phyloP scores from a whole-genome alignment of 768 basidiomycete species.

The Pisolithus marmoratus region DNA sequence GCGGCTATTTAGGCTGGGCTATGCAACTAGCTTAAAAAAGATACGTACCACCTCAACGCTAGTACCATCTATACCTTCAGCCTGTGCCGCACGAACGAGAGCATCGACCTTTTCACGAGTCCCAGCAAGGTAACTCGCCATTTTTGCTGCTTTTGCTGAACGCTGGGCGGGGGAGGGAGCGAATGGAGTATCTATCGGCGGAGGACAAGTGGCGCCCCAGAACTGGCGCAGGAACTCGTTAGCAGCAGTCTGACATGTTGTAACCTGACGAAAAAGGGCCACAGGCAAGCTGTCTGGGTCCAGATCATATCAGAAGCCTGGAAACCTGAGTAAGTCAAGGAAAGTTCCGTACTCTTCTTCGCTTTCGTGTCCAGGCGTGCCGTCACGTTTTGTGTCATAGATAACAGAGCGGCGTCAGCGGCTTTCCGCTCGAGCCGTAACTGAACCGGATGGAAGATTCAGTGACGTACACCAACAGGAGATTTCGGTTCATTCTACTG shows the following conservation, averaged over 20 bases:
- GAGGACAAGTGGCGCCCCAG: slow-evolving; percentile 85
- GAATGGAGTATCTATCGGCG: slow-evolving; percentile 46
- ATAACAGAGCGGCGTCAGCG: slow-evolving; percentile 58
- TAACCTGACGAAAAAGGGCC: slow-evolving; percentile 74
- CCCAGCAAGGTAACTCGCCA: slow-evolving; percentile 76
- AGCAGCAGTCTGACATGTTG: slow-evolving; percentile 85
- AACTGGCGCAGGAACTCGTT: slow-evolving; percentile 97
- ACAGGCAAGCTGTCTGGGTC: slow-evolving; percentile 75
- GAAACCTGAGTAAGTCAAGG: neutral
- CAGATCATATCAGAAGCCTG: neutral
- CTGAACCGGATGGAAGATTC: slow-evolving; percentile 27
- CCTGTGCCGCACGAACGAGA: slow-evolving; percentile 58
- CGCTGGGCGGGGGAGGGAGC: slow-evolving; percentile 60
- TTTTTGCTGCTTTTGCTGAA: slow-evolving; percentile 75
- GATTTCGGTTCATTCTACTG: neutral
- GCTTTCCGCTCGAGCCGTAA: slow-evolving; percentile 64
- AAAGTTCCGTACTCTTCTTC: slow-evolving; percentile 53
- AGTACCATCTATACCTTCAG: slow-evolving; percentile 54
- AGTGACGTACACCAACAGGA: no score
- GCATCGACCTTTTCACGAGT: slow-evolving; percentile 80
- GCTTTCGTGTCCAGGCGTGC: slow-evolving; percentile 61
- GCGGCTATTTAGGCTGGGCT: neutral
- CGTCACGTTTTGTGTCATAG: slow-evolving; percentile 80
- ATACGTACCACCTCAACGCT: slow-evolving; percentile 60
- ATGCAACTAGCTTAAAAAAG: neutral